These are phyloP conservation scores for Pleurotus citrinopileatus DNA, from an alignment of 768 basidiomycete genomes.

Conservation along the genomic window DNA sequence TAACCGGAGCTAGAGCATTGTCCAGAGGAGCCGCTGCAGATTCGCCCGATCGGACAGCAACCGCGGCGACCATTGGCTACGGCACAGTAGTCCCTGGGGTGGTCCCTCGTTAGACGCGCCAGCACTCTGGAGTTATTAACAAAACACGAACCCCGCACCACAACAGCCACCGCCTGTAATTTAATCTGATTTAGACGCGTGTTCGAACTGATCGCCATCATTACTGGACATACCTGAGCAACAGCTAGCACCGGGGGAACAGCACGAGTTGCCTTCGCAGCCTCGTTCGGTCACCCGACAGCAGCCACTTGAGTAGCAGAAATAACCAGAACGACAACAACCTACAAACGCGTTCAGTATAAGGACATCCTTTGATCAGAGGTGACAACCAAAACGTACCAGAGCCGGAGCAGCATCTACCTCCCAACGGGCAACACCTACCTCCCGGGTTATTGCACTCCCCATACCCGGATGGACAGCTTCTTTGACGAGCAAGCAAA, in stretches of 20 bases:
- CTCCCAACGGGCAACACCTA: conserved; percentile 3
- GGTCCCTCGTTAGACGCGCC: neutral
- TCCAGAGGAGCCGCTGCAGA: neutral
- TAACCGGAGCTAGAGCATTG: neutral
- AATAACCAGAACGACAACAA: conserved; percentile 1
- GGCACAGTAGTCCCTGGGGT: neutral
- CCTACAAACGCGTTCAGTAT: neutral
- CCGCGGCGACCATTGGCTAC: conserved; percentile 3
- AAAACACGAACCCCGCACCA: neutral
- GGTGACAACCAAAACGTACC: neutral
- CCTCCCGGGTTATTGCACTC: neutral
- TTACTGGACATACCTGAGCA: neutral
- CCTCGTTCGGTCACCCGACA: neutral
- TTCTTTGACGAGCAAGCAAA: conserved; percentile 3
- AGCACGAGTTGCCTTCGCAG: conserved; percentile 2
- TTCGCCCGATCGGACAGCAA: conserved; percentile 3
- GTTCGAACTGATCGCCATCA: neutral
- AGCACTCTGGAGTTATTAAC: neutral
- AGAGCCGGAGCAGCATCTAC: conserved; percentile 5
- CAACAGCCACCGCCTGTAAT: conserved; percentile 5
- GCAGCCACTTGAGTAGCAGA: neutral
- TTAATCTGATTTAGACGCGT: neutral
- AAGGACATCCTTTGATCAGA: neutral
- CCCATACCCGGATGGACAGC: conserved; percentile 2
- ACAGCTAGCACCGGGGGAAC: neutral